Base-by-base conservation (phyloP, 2,329 filamentous ascomycete genomes). In the Orbilia oligospora region DNA sequence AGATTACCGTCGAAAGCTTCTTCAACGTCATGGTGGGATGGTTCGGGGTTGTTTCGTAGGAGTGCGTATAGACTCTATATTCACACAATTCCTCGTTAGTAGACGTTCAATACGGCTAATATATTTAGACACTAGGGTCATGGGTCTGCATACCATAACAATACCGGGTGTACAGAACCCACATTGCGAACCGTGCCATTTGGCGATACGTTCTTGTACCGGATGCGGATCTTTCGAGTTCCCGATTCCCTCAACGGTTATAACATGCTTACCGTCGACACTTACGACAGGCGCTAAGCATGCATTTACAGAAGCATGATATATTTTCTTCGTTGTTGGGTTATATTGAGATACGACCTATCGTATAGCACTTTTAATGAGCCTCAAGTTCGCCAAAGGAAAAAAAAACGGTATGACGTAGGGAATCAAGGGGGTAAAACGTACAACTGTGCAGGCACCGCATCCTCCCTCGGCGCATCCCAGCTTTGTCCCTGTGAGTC, bases 151-250 rank as follows among this genome's bases (percentile, higher is more conserved):
- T 84, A 88, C 88, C 90, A 98, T 98, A 80, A 98, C 94, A 82
- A 99, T 98, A 1, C 96, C 96, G 3, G 96, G 96, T 0, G 96
- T 98, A 83, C 96, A 99, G 85, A 99, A 99, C 0, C 94, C 91
- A 84, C 91, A 99, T 84, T 99, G 95, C 81, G 93, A 97, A 61
- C 96, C 96, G 85, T 97, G 96, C 36, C 92, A 90, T 85, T 92
- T 92, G 18, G 96, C 95, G 82, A 99, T 92, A 58, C 96, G 89
- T 86, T 98, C 94, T 84, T 98, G 96, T 2, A 91, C 87, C 1
- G 95, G 93, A 86, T 99, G 96, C 4, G 96, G 96, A 49, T 88
- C 90, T 84, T 96, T 91, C 30, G 93, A 91, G 83, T 92, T 93
- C 10, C 96, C 96, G 82, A 99, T 97, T 5, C 96, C 96, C 85